phyloP scores from a whole-genome alignment of 1,284 basidiomycete genomes.

The Sanghuangporus weigelae region DNA sequence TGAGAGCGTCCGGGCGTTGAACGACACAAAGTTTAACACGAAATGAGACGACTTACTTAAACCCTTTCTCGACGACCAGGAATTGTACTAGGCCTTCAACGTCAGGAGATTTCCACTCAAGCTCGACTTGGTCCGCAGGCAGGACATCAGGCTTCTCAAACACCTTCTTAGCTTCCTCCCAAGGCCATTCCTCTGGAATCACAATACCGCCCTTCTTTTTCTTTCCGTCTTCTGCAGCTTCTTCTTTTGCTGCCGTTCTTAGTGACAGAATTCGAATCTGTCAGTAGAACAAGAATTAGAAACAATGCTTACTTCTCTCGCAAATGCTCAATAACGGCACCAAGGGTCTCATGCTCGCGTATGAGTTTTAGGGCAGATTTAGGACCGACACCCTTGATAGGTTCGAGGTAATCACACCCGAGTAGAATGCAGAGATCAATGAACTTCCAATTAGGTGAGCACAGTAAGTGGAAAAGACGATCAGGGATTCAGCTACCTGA shows the following conservation, averaged over 20 bases:
- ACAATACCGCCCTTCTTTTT: constrained; percentile 61
- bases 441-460: constrained; percentile 51
- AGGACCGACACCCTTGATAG: constrained; percentile 92
- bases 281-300: not conserved
- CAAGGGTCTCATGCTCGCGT: constrained; percentile 81
- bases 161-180: constrained; percentile 89
- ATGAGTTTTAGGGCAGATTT: constrained; percentile 95
- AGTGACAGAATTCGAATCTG: not conserved
- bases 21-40: not conserved
- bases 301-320: constrained; percentile 59
- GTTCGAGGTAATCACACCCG: constrained; percentile 98
- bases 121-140: constrained; percentile 84
- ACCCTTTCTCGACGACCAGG: constrained; percentile 92
- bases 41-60: constrained; percentile 65
- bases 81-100: constrained; percentile 94
- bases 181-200: constrained; percentile 94
- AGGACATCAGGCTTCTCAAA: constrained; percentile 89
- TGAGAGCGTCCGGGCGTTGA: constrained; percentile 28
- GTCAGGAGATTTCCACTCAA: constrained; percentile 95
- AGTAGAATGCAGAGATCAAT: constrained; percentile 96
- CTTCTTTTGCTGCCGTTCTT: constrained; percentile 49
- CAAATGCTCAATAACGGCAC: constrained; percentile 76
- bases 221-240: constrained; percentile 44
- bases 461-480: not conserved
- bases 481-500: constrained; percentile 44